Evolutionary conservation across 768 basidiomycete genomes (phyloP).

Genomic region (Hebeloma cylindrosporum): DNA sequence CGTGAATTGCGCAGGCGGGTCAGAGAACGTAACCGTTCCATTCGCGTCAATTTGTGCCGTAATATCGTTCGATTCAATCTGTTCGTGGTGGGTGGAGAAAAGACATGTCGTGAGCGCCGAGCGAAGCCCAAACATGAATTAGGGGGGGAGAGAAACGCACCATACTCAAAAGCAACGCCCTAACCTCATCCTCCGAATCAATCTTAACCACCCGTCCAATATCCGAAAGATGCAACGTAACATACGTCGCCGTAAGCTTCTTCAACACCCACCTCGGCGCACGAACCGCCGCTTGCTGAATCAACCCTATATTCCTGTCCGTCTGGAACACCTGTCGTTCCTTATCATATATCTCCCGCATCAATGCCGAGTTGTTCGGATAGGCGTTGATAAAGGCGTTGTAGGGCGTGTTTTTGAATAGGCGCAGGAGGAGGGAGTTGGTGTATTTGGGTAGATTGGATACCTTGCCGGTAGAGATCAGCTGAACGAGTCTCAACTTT

Average conservation of each 20-base stretch:
- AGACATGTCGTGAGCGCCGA: background rate
- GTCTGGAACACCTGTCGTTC: constrained; percentile 53
- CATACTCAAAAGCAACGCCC: constrained; percentile 69
- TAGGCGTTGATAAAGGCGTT: constrained; percentile 62
- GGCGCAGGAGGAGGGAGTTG: constrained; percentile 51
- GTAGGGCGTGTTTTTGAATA: constrained; percentile 72
- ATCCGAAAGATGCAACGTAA: constrained; percentile 72
- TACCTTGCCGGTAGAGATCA: constrained; percentile 77
- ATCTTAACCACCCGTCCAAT: constrained; percentile 60
- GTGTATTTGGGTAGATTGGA: constrained; percentile 72
- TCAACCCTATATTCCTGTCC: constrained; percentile 75
- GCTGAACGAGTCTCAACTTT: constrained; percentile 76
- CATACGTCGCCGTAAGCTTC: constrained; percentile 80
- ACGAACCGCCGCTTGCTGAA: constrained; percentile 62
- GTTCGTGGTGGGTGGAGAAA: background rate
- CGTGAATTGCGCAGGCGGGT: constrained; percentile 57
- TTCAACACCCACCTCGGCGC: constrained; percentile 79
- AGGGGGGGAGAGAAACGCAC: constrained; percentile 35
- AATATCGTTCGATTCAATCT: constrained; percentile 76
- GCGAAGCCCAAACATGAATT: background rate
- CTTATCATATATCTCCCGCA: constrained; percentile 52
- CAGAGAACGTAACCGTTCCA: constrained; percentile 74
- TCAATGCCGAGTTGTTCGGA: constrained; percentile 48
- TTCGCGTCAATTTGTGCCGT: constrained; percentile 64
- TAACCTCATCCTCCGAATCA: constrained; percentile 52